Base-by-base conservation (phyloP, 73 alveolate species). In the Paramecium biaurelia region DNA sequence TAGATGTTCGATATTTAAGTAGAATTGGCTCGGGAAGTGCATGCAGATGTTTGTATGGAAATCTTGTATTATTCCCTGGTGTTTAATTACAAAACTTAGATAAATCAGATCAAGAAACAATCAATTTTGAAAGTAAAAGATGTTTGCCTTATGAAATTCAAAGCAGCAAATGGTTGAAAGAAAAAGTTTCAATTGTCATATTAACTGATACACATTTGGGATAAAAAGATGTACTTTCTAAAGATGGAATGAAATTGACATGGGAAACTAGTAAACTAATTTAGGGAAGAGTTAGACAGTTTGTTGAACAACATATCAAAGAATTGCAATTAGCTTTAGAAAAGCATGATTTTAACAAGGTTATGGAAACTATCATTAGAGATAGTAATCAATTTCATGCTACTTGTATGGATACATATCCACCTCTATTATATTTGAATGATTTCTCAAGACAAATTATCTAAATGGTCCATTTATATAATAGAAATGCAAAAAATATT, bases 21-120 rank as follows among this genome's bases (percentile, higher is more conserved):
- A 93, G 99, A 70, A 11, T 98, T 11, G 99, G 99, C 0, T 94
- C 98, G 21, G 99, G 99, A 26, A 94, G 98, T 76, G 99, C 99
- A 1, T 96, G 99, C 67, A 90, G 99, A 56, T 93, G 97, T 47
- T 90, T 96, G 9, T 95, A 92, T 85, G 98, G 98, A 53, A 99
- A 99, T 18, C 93, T 96, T 43, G 98, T 94, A 28, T 94, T 94
- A 85, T 98, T 99, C 98, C 89, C 94, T 15, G 94, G 97, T 82
- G 97, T 96, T 4, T 28, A 53, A 34, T 38, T n/a, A n/a, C 35
- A 88, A 7, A 34, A 38, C 32, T 42, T 88, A 37, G 53, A 88
- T 26, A 21, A 24, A 68, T 15, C 12, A n/a, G 15, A 42, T 34
- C 5, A 59, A 12, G 84, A 59, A 86, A 95, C 86, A 7, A 97